Base-by-base conservation (phyloP, 1,139 yeast species). In the Pichia sp. region DNA sequence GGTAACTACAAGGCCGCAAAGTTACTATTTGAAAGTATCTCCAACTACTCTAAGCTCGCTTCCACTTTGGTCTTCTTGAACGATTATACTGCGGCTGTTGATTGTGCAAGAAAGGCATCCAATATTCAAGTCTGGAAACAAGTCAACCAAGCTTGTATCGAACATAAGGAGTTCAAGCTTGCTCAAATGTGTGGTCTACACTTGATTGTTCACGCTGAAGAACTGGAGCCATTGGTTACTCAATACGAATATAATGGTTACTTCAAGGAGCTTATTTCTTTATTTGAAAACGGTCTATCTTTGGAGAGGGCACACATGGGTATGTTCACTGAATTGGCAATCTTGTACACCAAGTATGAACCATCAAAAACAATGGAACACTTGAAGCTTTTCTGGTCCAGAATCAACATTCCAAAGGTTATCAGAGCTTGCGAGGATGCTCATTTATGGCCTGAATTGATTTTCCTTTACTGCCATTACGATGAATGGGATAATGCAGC, bases 401-500 rank as follows among this genome's bases (percentile, higher is more conserved):
- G 99, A 66, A 77, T 91, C 58, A 91, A 91, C 61, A 91, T 93
- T 66, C 97, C 99, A 52, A 93, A 91, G 69, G 97, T 86, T 33
- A 83, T 91, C 51, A 76, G 85, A 50, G 96, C 96, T 19, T 84
- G 94, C 56, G 97, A 91, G 61, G 77, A 69, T 41, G 94, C 95
- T 22, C 98, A 93, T 56, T 69, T 91, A 55, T 93, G 96, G 87
- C 94, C 94, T 20, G 98, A 93, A 66, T 71, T 91, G 54, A 87
- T 91, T 41, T 91, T 93, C 77, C 70, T 91, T 59, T 88, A 91
- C 66, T 88, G 96, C 57, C 99, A 91, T 62, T 91, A 91, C 59
- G 98, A 91, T 60, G 98, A 93, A 67, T 93, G 96, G 95, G 99
- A 93, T 63, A 91, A 91, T 60, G 98, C 98, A 44, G 91, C 96